A percentile compares a stretch with the other conserved stretches of the same genome.
phyloP scores from a whole-genome alignment of 192 early-diverging fungal species.

The Diversispora eburnea region DNA sequence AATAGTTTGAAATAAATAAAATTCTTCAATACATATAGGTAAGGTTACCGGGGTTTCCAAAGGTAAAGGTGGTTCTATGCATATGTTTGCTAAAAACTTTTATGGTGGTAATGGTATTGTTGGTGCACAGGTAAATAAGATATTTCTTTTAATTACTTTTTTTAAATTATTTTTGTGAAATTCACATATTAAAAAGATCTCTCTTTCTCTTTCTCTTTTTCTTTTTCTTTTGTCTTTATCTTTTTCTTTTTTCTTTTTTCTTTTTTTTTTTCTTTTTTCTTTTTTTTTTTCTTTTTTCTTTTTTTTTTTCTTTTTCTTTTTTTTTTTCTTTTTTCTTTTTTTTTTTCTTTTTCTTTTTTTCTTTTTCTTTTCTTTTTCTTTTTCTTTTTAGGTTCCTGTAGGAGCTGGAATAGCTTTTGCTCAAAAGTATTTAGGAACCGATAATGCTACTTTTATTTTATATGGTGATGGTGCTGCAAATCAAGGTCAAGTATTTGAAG shows the following conservation, averaged over 20 bases:
- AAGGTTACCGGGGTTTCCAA: conserved; percentile 78
- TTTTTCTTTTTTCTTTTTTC: neutral
- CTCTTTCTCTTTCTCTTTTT: neutral
- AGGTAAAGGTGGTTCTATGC: conserved; percentile 99
- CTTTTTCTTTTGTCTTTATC: no score
- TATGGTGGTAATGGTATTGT: conserved; percentile 99
- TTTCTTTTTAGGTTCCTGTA: conserved; percentile 55
- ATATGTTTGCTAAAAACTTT: conserved; percentile 95
- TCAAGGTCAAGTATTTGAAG: conserved; percentile 98
- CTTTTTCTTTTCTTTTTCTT: no score
- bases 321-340: neutral
- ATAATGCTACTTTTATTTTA: conserved; percentile 81
- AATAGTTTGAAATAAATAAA: neutral
- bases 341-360: no score
- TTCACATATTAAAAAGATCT: neutral
- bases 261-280: no score
- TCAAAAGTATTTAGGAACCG: conserved; percentile 83
- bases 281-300: neutral
- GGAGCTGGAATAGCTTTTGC: conserved; percentile 84
- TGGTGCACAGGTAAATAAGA: conserved; percentile 75
- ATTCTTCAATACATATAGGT: conserved; percentile 32
- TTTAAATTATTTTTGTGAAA: neutral
- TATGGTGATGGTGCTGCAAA: conserved; percentile 98
- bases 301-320: no score
- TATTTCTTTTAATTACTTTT: neutral